Conservation (phyloP, 257 asterid genomes). For the Fraxinus cuspidata region DNA sequence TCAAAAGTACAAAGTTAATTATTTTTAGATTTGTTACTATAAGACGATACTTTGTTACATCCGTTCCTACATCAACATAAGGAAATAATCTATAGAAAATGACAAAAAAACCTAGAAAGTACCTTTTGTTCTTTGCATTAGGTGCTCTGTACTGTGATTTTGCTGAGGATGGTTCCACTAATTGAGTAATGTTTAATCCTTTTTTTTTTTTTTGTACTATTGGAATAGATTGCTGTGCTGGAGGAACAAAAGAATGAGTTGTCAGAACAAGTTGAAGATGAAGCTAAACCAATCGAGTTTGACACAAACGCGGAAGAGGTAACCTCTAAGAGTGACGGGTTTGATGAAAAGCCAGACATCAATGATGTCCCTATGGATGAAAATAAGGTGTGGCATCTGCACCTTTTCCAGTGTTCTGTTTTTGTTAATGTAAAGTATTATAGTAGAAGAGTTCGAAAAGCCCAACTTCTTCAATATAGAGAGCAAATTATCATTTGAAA, state of each 20-base stretch:
- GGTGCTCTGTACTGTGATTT: slow-evolving; percentile 2
- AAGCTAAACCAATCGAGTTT: slow-evolving; percentile 52
- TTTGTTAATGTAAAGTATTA: neutral
- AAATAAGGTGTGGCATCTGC: slow-evolving; percentile 46
- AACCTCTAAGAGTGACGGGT: slow-evolving; percentile 49
- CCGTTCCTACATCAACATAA: neutral
- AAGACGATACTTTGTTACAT: too few species aligned
- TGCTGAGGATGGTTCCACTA: slow-evolving; percentile 9
- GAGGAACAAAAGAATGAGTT: slow-evolving; percentile 81
- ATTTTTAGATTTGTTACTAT: neutral
- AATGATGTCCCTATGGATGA: slow-evolving; percentile 78
- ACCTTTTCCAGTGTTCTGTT: neutral
- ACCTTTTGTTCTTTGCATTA: neutral
- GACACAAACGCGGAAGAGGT: slow-evolving; percentile 40
- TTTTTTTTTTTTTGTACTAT: neutral
- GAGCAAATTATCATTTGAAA: neutral
- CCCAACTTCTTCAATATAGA: neutral
- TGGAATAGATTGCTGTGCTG: slow-evolving; percentile 59
- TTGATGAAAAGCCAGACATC: slow-evolving; percentile 88
- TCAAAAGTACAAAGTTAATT: too few species aligned
- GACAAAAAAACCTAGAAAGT: neutral
- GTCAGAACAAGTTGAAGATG: slow-evolving; percentile 70
- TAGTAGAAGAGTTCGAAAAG: neutral
- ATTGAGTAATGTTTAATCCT: neutral
- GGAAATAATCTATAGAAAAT: neutral